Evolutionary conservation across 176 grass and related monocot genomes (phyloP), one percentile per base, ranked within the genome.

Genomic region (Bothriochloa decipiens): DNA sequence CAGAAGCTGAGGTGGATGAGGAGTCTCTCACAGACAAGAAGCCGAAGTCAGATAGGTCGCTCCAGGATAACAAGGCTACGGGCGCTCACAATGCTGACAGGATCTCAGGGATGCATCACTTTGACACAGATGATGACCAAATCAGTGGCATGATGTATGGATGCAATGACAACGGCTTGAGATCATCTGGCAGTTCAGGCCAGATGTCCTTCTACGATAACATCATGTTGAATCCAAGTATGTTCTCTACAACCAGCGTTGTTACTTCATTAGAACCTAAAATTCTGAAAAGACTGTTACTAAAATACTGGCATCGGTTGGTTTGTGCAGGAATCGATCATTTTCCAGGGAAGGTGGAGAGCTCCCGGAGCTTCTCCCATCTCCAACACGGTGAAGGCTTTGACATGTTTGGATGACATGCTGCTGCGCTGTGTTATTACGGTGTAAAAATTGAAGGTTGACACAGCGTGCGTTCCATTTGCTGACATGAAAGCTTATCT

Each of bases 11-110:
- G 80, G 86, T 62, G 0, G 92, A 92, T 3, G 95, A 94, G 45
- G 97, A 99, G 40, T 92, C 93, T 77, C 90, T 87, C 15, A 90
- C 69, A 5, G 97, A 96, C 23, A 96, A 96, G 82, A 99, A 94
- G 50, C 91, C 84, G 0, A 96, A 87, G 64, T 87, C 94, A 33
- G 91, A 90, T 67, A 90, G 80, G 68, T 3, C 64, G 9, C 72
- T 84, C 16, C 88, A 85, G 36, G 81, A 87, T n/a, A 46, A 28
- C 88, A 84, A 85, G 68, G 67, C 67, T 36, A 27, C 4, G 26
- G 71, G 70, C 11, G 53, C 33, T 79, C 89, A 81, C 27, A 66
- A 10, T n/a, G 50, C 65, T 1, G 88, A 86, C 65, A 89, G 83
- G 71, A 84, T 86, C 58, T 74, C 88, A 4, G 86, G 86, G 41